Evolutionary conservation across 352 stramenopile species (phyloP).

Genomic region (Globisporangium radiosum): DNA sequence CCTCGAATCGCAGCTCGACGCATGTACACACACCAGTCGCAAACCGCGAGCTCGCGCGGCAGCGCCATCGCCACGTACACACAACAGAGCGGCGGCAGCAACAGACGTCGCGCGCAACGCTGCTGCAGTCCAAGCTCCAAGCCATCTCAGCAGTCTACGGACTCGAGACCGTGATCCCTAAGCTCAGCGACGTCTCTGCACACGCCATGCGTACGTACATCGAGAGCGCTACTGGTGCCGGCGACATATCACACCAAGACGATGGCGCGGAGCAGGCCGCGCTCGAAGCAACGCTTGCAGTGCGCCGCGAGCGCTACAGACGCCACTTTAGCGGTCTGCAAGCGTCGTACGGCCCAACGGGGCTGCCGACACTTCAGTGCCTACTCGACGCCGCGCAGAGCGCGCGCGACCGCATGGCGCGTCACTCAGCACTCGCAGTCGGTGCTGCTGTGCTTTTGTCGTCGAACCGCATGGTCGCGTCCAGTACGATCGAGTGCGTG

Average conservation of each 20-base stretch:
- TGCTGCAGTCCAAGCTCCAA: conserved; percentile 25
- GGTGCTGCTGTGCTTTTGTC: conserved; percentile 52
- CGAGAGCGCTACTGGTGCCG: neutral
- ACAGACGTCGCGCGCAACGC: conserved; percentile 1
- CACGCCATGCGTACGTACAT: conserved; percentile 3
- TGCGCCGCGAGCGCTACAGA: conserved; percentile 36
- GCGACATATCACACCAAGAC: too few species aligned
- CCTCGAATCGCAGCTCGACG: too few species aligned
- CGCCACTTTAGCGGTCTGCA: conserved; percentile 39
- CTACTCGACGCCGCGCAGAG: conserved; percentile 45
- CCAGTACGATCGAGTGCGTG: conserved; percentile 30
- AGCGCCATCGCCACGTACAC: conserved; percentile 24
- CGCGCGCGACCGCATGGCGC: conserved; percentile 18
- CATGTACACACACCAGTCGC: neutral
- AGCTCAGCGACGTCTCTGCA: conserved; percentile 19
- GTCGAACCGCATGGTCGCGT: conserved; percentile 30
- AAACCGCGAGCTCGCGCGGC: conserved; percentile 3
- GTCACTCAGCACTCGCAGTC: conserved; percentile 27
- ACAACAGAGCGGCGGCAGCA: neutral
- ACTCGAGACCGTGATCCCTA: conserved; percentile 17
- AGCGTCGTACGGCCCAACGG: conserved; percentile 16
- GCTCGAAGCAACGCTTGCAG: conserved; percentile 27
- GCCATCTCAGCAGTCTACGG: conserved; percentile 27
- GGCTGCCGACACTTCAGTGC: conserved; percentile 37
- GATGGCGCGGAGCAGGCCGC: neutral